A percentile compares a stretch with the other conserved stretches of the same genome.
phyloP scores from a whole-genome alignment of 768 basidiomycete species.

The Lanmaoa rubissima region DNA sequence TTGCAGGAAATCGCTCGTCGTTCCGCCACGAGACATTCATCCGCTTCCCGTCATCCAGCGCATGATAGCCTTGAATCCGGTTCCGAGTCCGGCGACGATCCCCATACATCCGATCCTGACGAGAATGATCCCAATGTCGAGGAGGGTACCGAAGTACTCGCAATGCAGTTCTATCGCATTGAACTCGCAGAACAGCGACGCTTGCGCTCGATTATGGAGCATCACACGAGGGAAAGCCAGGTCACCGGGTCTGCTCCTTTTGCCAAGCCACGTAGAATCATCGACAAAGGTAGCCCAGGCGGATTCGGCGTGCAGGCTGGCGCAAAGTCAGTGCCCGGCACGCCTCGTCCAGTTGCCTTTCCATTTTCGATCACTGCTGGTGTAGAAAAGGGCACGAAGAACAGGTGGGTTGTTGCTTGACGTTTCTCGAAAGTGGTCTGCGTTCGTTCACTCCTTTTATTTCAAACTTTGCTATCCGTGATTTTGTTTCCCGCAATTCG shows the following conservation, averaged over 20 bases:
- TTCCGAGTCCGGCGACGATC: constrained; percentile 37
- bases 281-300: neutral
- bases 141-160: constrained; percentile 75
- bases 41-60: constrained; percentile 12
- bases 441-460: neutral
- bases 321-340: constrained; percentile 19
- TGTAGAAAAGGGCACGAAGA: constrained; percentile 92
- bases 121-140: constrained; percentile 46
- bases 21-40: constrained; percentile 33
- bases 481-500: neutral
- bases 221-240: constrained; percentile 69
- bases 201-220: constrained; percentile 87
- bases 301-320: constrained; percentile 2
- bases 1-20: constrained; percentile 66
- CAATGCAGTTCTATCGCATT: constrained; percentile 91
- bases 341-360: constrained; percentile 37
- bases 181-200: constrained; percentile 89
- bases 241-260: constrained; percentile 2
- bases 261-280: constrained; percentile 5
- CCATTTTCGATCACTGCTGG: constrained; percentile 96
- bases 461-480: neutral
- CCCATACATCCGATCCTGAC: constrained; percentile 32
- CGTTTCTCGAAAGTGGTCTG: neutral
- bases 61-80: constrained; percentile 25
- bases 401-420: constrained; percentile 54